These are phyloP conservation scores for Fusarium buharicum DNA, from an alignment of 2,329 filamentous ascomycete genomes.

Conservation along the genomic window DNA sequence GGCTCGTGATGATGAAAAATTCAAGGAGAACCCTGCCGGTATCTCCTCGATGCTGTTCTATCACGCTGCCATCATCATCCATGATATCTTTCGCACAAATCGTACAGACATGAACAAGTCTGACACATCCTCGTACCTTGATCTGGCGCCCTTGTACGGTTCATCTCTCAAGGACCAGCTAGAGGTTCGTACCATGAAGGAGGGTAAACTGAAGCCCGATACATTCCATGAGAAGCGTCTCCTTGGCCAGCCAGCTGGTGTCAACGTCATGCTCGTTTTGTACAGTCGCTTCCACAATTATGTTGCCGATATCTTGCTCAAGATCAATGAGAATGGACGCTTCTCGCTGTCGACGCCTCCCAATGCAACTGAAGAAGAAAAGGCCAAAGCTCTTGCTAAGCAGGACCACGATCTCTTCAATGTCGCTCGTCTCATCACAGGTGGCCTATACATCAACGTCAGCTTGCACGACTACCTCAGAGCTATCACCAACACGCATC, in stretches of 20 bases:
- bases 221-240: constrained; percentile 74
- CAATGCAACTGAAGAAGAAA: constrained; percentile 40
- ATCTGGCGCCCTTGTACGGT: constrained; percentile 78
- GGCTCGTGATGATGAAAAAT: constrained; percentile 62
- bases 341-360: constrained; percentile 53
- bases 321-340: constrained; percentile 74
- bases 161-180: constrained; percentile 71
- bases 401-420: constrained; percentile 66
- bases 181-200: constrained; percentile 69
- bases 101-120: constrained; percentile 71
- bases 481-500: constrained; percentile 69
- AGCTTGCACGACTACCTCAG: constrained; percentile 68
- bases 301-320: constrained; percentile 68
- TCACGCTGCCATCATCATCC: constrained; percentile 70
- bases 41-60: constrained; percentile 82
- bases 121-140: constrained; percentile 78
- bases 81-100: constrained; percentile 56
- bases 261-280: constrained; percentile 74
- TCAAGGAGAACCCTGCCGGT: constrained; percentile 73
- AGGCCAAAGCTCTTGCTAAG: constrained; percentile 52
- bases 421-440: constrained; percentile 56
- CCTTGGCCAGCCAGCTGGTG: constrained; percentile 73
- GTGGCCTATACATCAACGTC: constrained; percentile 67
- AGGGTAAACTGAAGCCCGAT: constrained; percentile 77
- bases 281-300: constrained; percentile 79